A percentile compares a stretch with the other conserved stretches of the same genome.
phyloP scores from a whole-genome alignment of 2,329 filamentous ascomycete species.

The Zymoseptoria passerinii region DNA sequence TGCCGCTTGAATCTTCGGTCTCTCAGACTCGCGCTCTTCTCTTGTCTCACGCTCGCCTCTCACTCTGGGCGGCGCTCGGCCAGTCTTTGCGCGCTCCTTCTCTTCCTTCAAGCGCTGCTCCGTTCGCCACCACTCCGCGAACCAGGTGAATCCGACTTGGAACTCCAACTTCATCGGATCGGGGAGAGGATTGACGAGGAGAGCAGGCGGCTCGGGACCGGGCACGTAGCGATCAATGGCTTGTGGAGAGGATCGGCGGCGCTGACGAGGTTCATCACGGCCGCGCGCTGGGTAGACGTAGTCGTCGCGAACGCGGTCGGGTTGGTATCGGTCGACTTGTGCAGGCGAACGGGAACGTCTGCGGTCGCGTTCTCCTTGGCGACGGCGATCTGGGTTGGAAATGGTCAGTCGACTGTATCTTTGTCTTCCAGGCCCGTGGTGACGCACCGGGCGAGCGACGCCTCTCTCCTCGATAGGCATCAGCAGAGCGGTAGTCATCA shows the following conservation, averaged over 20 bases:
- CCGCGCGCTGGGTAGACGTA: constrained; percentile 47
- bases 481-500: constrained; percentile 22
- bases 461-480: constrained; percentile 22
- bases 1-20: constrained; percentile 64
- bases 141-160: constrained; percentile 79
- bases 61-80: constrained; percentile 51
- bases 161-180: constrained; percentile 67
- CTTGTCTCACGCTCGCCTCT: constrained; percentile 57
- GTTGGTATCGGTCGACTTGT: constrained; percentile 69
- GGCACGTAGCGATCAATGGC: constrained; percentile 80
- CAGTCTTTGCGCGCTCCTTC: constrained; percentile 61
- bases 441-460: constrained; percentile 24
- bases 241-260: constrained; percentile 52
- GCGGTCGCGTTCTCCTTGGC: constrained; percentile 40
- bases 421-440: neutral
- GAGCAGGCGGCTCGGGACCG: constrained; percentile 51
- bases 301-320: constrained; percentile 60
- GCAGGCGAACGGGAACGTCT: constrained; percentile 67
- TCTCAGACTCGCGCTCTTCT: constrained; percentile 71
- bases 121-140: constrained; percentile 77
- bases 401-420: constrained; percentile 3
- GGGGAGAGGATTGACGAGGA: constrained; percentile 57
- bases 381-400: constrained; percentile 24
- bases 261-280: constrained; percentile 56
- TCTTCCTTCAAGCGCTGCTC: constrained; percentile 79